These are phyloP conservation scores for Aspergillus piperis DNA, from an alignment of 2,329 filamentous ascomycete species.

Conservation along the genomic window DNA sequence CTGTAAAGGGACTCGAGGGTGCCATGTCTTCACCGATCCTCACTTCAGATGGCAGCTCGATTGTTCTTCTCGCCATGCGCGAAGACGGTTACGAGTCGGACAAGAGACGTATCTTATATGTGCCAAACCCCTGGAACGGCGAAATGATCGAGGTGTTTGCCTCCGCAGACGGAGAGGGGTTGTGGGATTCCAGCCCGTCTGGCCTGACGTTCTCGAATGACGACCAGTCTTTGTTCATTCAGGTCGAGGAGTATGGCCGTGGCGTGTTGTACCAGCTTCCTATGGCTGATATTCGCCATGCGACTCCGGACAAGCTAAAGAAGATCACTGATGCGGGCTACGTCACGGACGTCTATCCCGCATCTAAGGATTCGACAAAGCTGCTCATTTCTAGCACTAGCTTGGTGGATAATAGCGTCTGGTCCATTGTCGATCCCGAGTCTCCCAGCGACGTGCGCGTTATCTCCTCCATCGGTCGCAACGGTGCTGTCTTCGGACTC, in stretches of 20 bases:
- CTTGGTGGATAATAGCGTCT: conserved; percentile 48
- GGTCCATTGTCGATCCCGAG: conserved; percentile 43
- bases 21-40: conserved; percentile 49
- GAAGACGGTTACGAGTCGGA: conserved; percentile 51
- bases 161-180: conserved; percentile 38
- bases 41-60: conserved; percentile 45
- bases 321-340: conserved; percentile 45
- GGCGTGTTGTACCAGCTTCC: conserved; percentile 47
- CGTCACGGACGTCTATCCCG: conserved; percentile 42
- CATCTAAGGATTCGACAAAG: conserved; percentile 36
- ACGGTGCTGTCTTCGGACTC: conserved; percentile 44
- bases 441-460: conserved; percentile 30
- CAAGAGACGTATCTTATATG: conserved; percentile 48
- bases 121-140: conserved; percentile 45
- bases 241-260: conserved; percentile 46
- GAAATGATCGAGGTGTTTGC: conserved; percentile 43
- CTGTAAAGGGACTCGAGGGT: conserved; percentile 40
- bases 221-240: conserved; percentile 43
- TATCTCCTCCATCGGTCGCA: conserved; percentile 42
- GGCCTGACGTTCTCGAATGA: conserved; percentile 45
- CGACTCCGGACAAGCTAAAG: conserved; percentile 34
- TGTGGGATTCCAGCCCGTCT: conserved; percentile 47
- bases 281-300: conserved; percentile 30
- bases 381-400: conserved; percentile 47
- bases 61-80: conserved; percentile 48